Conservation (phyloP, 2,329 filamentous ascomycete genomes). For the Teratosphaeria pseudoeucalypti region DNA sequence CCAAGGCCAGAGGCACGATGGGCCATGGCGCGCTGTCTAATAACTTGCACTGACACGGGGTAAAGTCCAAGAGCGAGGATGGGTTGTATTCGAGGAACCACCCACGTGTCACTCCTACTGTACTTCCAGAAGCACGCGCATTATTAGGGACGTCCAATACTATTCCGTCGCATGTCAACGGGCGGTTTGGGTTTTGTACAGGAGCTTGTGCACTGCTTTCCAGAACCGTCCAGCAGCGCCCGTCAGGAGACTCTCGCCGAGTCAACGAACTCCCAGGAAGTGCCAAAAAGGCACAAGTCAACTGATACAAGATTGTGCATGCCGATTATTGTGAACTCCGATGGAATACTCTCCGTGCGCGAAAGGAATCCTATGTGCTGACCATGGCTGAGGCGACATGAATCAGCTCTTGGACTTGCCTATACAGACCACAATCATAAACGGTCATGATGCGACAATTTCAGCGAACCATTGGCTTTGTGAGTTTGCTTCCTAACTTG, state of each 20-base stretch:
- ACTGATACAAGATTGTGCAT: neutral
- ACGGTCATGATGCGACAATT: neutral
- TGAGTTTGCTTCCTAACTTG: no score
- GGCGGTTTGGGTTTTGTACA: neutral
- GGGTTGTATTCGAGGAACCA: no score
- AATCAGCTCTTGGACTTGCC: neutral
- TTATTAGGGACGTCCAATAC: neutral
- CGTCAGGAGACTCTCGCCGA: neutral
- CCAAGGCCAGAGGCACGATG: no score
- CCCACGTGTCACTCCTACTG: neutral
- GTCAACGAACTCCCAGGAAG: neutral
- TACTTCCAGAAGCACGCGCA: neutral
- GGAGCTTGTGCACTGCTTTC: neutral
- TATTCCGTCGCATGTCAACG: neutral
- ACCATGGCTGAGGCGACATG: neutral
- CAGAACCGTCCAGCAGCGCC: neutral
- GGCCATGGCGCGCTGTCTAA: no score
- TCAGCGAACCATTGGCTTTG: neutral
- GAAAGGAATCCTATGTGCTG: neutral
- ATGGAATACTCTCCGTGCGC: neutral
- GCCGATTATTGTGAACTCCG: neutral
- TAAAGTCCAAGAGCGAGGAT: no score
- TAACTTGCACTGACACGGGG: no score
- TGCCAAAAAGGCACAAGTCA: neutral
- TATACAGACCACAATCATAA: neutral